These are phyloP conservation scores for Dendrobium catenatum DNA, from an alignment of 106 monocot genomes.

Conservation along the genomic window DNA sequence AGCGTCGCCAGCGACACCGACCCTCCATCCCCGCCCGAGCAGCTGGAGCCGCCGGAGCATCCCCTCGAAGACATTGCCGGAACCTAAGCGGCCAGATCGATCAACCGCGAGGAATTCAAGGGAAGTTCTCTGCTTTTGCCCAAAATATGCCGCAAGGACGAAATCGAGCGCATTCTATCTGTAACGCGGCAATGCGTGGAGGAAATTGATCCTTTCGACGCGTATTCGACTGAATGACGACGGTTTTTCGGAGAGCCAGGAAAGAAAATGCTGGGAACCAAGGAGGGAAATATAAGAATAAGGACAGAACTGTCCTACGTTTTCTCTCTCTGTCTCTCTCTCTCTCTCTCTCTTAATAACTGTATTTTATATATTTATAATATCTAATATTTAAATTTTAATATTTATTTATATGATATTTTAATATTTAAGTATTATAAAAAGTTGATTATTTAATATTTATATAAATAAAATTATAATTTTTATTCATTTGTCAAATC, in stretches of 20 bases:
- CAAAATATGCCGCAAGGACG: neutral
- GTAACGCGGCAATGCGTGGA: conserved; percentile 7
- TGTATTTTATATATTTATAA: too few species aligned
- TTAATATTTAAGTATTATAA: too few species aligned
- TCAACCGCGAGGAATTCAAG: neutral
- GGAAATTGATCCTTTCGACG: neutral
- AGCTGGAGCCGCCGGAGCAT: neutral
- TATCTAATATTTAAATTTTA: too few species aligned
- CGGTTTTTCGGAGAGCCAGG: neutral
- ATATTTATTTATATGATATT: too few species aligned
- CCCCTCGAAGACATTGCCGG: conserved; percentile 10
- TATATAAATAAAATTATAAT: too few species aligned
- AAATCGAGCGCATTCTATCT: conserved; percentile 2
- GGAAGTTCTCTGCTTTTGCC: neutral
- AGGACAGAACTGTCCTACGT: too few species aligned
- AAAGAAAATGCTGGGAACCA: neutral
- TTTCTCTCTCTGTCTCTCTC: too few species aligned
- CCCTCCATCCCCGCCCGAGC: neutral
- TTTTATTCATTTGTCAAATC: too few species aligned
- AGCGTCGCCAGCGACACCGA: conserved; percentile 73
- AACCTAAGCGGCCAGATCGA: neutral
- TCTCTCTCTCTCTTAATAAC: too few species aligned
- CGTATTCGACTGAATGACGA: neutral
- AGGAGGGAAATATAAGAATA: neutral
- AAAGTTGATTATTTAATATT: too few species aligned